Base-by-base conservation (phyloP, 352 stramenopile genomes). In the Globisporangium nunn region DNA sequence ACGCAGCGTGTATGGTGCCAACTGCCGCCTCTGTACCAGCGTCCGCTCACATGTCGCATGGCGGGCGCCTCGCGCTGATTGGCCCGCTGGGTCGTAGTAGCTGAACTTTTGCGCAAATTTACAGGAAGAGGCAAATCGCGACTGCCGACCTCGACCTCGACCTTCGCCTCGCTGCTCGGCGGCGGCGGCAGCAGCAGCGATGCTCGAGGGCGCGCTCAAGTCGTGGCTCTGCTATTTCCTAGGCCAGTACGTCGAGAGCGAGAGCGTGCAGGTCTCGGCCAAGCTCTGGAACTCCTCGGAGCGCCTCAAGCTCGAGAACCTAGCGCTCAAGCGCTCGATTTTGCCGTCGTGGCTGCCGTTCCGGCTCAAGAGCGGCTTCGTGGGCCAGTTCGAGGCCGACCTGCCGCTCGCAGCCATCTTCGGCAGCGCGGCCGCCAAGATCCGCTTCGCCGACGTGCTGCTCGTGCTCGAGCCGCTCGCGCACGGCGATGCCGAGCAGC, bases 231-330 rank as follows among this genome's bases (percentile, higher is more conserved):
- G 70, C 54, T 77, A 91, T 56, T 93, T 96, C 58, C 65, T 96
- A 30, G 86, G 80, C 7, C 78, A 94, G 46, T 96, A 93, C 70
- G 85, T 96, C 31, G 84, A 96, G 63, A 93, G 82, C 46, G 70
- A 94, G 52, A 90, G 72, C 44, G 67, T 95, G 50, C 81, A 88
- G 40, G 78, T 96, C 31, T 91, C 81, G n/a, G 81, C 79, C 28
- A 93, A 94, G 63, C 80, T 95, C 4, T 94, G 82, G 84, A 87
- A 87, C 43, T 88, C 84, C 29, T 94, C 81, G 30, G 84, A 96
- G 67, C 75, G 82, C 6, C 77, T 96, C 8, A 91, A 92, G 63
- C 85, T 93, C 63, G 81, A 94, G 68, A 89, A 88, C 59, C 56
- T 96, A 59, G 89, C 78, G 63, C 78, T 96, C 33, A 93, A 91